A percentile compares a stretch with the other conserved stretches of the same genome.
Conservation (phyloP, 1,284 basidiomycete species). For the Trichosporon sp. region DNA sequence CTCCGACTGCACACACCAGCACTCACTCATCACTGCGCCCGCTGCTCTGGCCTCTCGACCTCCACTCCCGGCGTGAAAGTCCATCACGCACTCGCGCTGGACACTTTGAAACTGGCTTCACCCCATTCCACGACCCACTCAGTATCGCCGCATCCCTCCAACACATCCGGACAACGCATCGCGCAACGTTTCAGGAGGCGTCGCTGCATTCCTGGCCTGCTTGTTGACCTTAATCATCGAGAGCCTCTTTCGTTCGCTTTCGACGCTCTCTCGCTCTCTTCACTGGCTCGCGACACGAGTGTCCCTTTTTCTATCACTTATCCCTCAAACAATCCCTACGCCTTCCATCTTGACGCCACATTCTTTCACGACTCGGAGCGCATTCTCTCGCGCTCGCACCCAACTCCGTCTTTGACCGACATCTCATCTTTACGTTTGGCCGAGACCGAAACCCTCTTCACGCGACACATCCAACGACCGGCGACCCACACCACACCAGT, state of each 20-base stretch:
- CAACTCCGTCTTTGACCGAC: constrained; percentile 19
- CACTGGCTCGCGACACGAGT: neutral
- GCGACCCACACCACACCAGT: neutral
- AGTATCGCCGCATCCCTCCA: neutral
- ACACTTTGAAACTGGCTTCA: neutral
- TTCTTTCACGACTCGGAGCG: constrained; percentile 3
- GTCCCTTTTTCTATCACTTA: constrained; percentile 12
- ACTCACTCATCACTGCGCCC: neutral
- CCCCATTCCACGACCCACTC: neutral
- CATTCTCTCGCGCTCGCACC: constrained; percentile 1
- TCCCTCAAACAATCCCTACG: constrained; percentile 13
- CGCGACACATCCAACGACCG: neutral
- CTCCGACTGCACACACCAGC: neutral
- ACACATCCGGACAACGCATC: neutral
- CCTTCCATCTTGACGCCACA: constrained; percentile 11
- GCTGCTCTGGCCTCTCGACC: neutral
- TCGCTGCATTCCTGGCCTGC: neutral
- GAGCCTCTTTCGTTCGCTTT: constrained; percentile 8
- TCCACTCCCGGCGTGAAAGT: neutral
- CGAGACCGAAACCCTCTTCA: neutral
- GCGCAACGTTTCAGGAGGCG: constrained; percentile 4
- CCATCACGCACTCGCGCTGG: neutral
- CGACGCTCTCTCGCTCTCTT: neutral
- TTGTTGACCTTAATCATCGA: constrained; percentile 4
- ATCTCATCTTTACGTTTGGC: neutral